phyloP scores from a whole-genome alignment of 1,284 basidiomycete genomes.

The Ustilago nuda region DNA sequence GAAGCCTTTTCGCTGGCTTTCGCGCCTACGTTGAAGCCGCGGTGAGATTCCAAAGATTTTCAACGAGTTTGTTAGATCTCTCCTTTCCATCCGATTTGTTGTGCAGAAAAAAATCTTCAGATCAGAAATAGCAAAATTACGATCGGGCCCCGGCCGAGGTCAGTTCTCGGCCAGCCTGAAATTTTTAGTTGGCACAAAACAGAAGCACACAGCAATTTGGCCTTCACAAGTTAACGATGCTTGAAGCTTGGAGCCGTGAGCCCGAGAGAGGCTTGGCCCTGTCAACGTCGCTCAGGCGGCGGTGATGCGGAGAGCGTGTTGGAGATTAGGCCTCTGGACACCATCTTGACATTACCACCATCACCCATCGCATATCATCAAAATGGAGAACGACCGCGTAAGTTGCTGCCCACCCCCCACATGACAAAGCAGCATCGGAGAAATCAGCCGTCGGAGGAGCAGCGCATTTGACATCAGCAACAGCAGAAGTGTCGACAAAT shows the following conservation, averaged over 20 bases:
- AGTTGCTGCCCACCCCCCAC: conserved; percentile 37
- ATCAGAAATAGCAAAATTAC: background rate
- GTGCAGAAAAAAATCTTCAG: background rate
- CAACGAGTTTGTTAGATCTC: background rate
- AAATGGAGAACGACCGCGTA: conserved; percentile 73
- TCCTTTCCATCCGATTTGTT: no score
- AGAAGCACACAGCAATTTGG: background rate
- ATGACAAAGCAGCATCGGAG: conserved; percentile 36
- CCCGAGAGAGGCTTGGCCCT: background rate
- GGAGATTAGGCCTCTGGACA: background rate
- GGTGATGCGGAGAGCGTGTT: conserved; percentile 2
- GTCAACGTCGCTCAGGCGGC: background rate
- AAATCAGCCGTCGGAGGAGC: conserved; percentile 25
- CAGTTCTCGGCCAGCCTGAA: background rate
- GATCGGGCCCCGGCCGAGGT: conserved; percentile 23
- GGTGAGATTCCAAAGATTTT: background rate
- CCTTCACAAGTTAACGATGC: no score
- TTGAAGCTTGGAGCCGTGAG: no score
- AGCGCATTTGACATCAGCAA: conserved; percentile 10
- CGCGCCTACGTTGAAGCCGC: background rate
- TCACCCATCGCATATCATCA: conserved; percentile 55
- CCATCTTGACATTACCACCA: conserved; percentile 36
- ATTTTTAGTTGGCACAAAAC: background rate
- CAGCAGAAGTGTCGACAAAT: background rate
- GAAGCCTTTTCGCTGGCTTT: background rate